A percentile compares a stretch with the other conserved stretches of the same genome.
Conservation (phyloP, 2,329 filamentous ascomycete genomes). For the Epichloe scottii region DNA sequence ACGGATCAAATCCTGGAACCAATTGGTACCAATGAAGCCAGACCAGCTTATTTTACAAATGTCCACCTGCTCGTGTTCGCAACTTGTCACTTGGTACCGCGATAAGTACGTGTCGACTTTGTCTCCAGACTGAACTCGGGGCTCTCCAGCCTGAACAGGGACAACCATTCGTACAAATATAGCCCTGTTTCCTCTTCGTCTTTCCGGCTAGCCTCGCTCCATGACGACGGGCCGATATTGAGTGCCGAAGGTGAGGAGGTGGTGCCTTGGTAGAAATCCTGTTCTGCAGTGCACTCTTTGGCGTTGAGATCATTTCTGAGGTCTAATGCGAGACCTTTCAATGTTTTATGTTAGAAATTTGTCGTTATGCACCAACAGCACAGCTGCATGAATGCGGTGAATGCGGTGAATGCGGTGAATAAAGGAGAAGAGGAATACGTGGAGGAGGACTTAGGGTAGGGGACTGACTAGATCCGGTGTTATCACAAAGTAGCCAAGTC, state of each 20-base stretch:
- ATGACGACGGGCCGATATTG: conserved; percentile 12
- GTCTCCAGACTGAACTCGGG: conserved; percentile 45
- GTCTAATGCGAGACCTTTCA: neutral
- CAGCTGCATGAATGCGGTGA: neutral
- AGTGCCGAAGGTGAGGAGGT: conserved; percentile 14
- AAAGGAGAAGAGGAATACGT: neutral
- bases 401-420: no score
- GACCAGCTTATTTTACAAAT: conserved; percentile 45
- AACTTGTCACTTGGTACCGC: conserved; percentile 38
- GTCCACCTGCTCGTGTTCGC: conserved; percentile 12
- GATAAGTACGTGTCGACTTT: conserved; percentile 56
- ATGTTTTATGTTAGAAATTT: neutral
- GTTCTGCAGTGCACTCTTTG: conserved; percentile 21
- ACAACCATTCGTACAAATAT: conserved; percentile 63
- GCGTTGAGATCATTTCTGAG: neutral
- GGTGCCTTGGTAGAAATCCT: conserved; percentile 9
- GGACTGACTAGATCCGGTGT: conserved; percentile 22
- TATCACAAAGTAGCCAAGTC: conserved; percentile 69
- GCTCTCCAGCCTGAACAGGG: conserved; percentile 52
- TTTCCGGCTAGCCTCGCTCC: conserved; percentile 26
- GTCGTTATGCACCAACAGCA: neutral
- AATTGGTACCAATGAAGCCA: conserved; percentile 42
- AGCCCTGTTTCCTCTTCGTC: conserved; percentile 50
- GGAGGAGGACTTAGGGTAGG: neutral
- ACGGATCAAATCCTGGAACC: conserved; percentile 37